Conservation (phyloP, 2,329 filamentous ascomycete species). For the Ophiostoma australiae region DNA sequence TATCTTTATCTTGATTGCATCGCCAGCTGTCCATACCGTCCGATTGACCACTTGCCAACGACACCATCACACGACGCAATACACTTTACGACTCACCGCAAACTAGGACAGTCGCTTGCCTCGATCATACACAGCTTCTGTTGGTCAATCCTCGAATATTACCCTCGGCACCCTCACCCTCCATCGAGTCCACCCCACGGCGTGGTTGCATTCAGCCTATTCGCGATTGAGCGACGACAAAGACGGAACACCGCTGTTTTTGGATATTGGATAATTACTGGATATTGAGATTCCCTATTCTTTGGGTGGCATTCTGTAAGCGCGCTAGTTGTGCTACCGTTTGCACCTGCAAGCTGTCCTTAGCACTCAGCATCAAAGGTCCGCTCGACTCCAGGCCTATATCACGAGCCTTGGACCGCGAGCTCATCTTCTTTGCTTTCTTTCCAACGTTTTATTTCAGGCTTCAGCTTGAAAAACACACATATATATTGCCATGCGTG, state of each 20-base stretch:
- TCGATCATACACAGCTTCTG: not conserved
- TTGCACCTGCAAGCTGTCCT: conserved; percentile 28
- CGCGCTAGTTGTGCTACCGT: not conserved
- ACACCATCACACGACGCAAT: not conserved
- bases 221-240: conserved; percentile 1
- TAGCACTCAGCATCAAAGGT: not conserved
- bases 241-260: conserved; percentile 19
- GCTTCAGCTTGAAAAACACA: not conserved
- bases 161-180: not conserved
- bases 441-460: not conserved
- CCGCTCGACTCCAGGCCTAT: not conserved
- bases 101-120: not conserved
- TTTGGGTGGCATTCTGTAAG: not conserved
- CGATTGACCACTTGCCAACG: not conserved
- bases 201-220: conserved; percentile 22
- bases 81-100: not conserved
- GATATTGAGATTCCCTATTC: not conserved
- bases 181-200: conserved; percentile 11
- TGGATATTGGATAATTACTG: not conserved
- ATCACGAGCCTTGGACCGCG: not conserved
- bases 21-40: conserved; percentile 3
- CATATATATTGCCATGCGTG: conserved; percentile 23
- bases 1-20: conserved; percentile 9
- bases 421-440: not conserved
- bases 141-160: not conserved